Evolutionary conservation across 140 eudicot genomes (phyloP).

Genomic region (Flaveria floridana): DNA sequence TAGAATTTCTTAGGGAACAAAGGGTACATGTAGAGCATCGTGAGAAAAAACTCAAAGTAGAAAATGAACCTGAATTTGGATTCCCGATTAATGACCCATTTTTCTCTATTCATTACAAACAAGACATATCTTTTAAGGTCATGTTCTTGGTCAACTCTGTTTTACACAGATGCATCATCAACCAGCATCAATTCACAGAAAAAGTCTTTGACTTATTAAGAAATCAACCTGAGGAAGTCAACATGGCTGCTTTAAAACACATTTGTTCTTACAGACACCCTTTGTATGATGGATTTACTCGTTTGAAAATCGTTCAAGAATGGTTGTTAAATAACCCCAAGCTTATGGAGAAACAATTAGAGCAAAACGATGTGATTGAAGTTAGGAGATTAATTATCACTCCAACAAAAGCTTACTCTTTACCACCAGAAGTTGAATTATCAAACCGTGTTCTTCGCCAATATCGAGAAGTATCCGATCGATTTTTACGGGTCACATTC

Average conservation of each 20-base stretch:
- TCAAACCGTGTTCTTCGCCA: conserved; percentile 83
- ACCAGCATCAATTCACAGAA: conserved; percentile 66
- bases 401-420: conserved; percentile 82
- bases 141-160: conserved; percentile 70
- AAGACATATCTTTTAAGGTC: conserved; percentile 50
- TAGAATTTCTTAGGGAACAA: conserved; percentile 48
- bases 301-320: conserved; percentile 45
- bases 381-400: conserved; percentile 77
- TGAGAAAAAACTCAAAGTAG: conserved; percentile 30
- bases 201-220: conserved; percentile 51
- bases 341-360: conserved; percentile 44
- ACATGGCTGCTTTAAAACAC: conserved; percentile 58
- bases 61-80: conserved; percentile 69
- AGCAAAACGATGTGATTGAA: conserved; percentile 59
- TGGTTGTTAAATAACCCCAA: conserved; percentile 65
- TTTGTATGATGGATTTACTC: conserved; percentile 47
- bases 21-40: conserved; percentile 43
- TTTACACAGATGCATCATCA: conserved; percentile 67
- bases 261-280: conserved; percentile 56
- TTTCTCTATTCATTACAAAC: conserved; percentile 52
- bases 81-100: conserved; percentile 44
- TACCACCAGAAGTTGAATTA: conserved; percentile 85
- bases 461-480: conserved; percentile 54
- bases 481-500: conserved; percentile 85
- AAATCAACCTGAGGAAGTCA: conserved; percentile 56